Base-by-base conservation (phyloP, 2,329 filamentous ascomycete species). In the Cryphonectria nitschkei region DNA sequence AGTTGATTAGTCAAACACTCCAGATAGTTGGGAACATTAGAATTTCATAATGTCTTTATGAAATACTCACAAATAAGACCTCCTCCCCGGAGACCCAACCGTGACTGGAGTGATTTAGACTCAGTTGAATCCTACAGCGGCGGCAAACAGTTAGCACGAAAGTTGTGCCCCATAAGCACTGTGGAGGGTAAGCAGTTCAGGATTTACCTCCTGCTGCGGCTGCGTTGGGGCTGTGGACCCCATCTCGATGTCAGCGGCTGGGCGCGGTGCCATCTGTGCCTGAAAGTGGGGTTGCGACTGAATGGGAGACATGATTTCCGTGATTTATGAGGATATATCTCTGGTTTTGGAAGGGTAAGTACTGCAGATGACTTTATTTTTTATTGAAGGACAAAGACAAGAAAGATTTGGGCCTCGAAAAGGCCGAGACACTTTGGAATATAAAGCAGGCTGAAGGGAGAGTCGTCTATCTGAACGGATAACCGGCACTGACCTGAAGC, bases 21-120 rank as follows among this genome's bases (percentile, higher is more conserved):
- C 29, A 29, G 14, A 19, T n/a, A 5, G 9, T 13, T 26, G 13
- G 16, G 39, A 4, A 8, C 19, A 29, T 22, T 34, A 9, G 22
- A n/a, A 50, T 26, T 26, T 26, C 26, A 26, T 50, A 16, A 26
- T 16, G 2, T n/a, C 14, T 9, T 22, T 29, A 29, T n/a, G n/a
- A n/a, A 11, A 9, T 54, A 65, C 63, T 65, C 63, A 65, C 63
- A 65, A 7, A 65, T 14, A 37, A 65, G 13, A 65, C 63, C 63
- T 54, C 63, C 63, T 50, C 63, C 63, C 29, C 63, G 54, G 41
- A 65, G 63, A 19, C 63, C 43, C 43, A 52, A 9, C 37, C 63
- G 63, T 11, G 63, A 52, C 32, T 37, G 41, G 19, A 52, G n/a
- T 11, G 41, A 37, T 43, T 32, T n/a, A 19, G 34, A 43, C 29